These are phyloP conservation scores for Euptelea pleiosperma DNA, from an alignment of 164 flowering plant species.

Conservation along the genomic window DNA sequence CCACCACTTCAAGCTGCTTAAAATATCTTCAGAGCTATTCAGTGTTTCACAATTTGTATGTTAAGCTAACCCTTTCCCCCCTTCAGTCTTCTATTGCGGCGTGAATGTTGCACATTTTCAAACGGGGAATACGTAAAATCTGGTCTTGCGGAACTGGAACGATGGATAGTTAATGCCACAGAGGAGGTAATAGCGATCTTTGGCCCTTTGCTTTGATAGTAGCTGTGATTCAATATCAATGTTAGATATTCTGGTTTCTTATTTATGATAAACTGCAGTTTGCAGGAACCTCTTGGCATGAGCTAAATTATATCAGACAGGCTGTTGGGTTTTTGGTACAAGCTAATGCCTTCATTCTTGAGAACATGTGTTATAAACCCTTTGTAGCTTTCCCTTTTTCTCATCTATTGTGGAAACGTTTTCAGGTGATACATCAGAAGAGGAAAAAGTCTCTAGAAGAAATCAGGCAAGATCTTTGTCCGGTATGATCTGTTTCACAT, in stretches of 20 bases:
- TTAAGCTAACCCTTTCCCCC: slow-evolving; percentile 9
- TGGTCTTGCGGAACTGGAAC: slow-evolving; percentile 88
- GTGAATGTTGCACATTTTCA: slow-evolving; percentile 96
- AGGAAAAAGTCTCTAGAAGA: slow-evolving; percentile 88
- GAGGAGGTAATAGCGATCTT: slow-evolving; percentile 76
- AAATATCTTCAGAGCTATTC: not conserved
- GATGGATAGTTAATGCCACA: slow-evolving; percentile 73
- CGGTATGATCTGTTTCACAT: slow-evolving; percentile 42
- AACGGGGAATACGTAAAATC: slow-evolving; percentile 98
- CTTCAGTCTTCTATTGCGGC: slow-evolving; percentile 79
- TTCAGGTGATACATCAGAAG: slow-evolving; percentile 97
- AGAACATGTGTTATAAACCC: not conserved
- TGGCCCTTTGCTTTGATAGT: not conserved
- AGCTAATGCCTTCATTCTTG: not conserved
- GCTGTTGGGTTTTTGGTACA: slow-evolving; percentile 99
- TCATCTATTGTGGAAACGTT: slow-evolving; percentile 5
- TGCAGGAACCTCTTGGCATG: slow-evolving; percentile 98
- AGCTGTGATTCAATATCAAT: not conserved
- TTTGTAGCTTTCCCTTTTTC: not conserved
- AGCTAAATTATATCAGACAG: slow-evolving; percentile 87
- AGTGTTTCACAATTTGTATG: slow-evolving; percentile 1
- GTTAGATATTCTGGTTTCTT: slow-evolving; percentile 8
- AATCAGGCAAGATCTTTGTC: slow-evolving; percentile 93
- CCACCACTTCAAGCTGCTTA: not conserved
- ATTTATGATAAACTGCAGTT: slow-evolving; percentile 42